Percentiles rank a stretch among this genome's conserved stretches.
Evolutionary conservation across 345 rosid genomes (phyloP).

Genomic region (Hypericum androsaemum): DNA sequence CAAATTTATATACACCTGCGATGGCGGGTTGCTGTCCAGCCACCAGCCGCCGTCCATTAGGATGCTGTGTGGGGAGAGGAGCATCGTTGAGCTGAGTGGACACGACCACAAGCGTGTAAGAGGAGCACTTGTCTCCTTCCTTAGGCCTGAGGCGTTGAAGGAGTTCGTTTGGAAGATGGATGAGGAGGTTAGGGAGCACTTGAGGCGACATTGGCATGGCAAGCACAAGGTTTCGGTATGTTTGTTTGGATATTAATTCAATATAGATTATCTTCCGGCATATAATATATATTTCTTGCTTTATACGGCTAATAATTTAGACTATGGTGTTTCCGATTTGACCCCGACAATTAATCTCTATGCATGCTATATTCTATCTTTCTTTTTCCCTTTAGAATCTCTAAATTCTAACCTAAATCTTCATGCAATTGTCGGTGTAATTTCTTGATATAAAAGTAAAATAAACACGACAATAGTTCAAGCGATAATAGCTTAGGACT

Average conservation of each 20-base stretch:
- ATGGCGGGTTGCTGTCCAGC: conserved; percentile 19
- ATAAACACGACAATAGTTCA: no score
- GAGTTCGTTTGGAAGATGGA: conserved; percentile 41
- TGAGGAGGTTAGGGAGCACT: conserved; percentile 35
- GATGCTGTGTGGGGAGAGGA: conserved; percentile 27
- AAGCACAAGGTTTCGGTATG: conserved; percentile 30
- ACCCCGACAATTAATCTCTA: no score
- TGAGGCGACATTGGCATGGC: conserved; percentile 33
- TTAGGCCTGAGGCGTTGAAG: conserved; percentile 53
- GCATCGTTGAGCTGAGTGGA: conserved; percentile 26
- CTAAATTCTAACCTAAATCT: no score
- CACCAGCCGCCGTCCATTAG: conserved; percentile 24
- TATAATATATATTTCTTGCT: no score
- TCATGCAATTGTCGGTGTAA: no score
- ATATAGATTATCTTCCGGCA: no score
- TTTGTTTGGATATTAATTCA: background rate
- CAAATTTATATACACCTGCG: conserved; percentile 32
- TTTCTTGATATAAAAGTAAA: no score
- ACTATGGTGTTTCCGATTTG: no score
- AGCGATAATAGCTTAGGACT: no score
- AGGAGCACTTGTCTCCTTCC: conserved; percentile 30
- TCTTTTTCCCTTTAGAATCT: no score
- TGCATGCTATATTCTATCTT: no score
- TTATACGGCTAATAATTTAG: no score
- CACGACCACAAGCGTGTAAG: conserved; percentile 41